Evolutionary conservation across 495 filamentous ascomycete genomes (phyloP), one percentile per base, ranked within the genome.

Genomic region (Penicillium turbatum): DNA sequence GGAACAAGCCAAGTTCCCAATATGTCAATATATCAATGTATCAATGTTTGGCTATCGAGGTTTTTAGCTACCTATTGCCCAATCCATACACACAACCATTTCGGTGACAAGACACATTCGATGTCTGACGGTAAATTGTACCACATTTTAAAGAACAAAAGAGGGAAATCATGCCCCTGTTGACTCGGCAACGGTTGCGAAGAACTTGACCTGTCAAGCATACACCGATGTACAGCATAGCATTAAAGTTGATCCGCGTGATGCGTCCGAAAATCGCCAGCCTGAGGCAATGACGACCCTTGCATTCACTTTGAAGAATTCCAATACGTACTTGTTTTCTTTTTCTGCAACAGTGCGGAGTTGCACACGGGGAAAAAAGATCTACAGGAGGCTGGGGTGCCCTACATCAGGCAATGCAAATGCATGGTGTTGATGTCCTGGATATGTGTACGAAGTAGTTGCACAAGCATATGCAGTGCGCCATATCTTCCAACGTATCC

Each of bases 311-410:
- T 51, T 51, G 48, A 42, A 32, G 19, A 42, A 26, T 42, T 17
- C 3, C 5, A 51, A n/a, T n/a, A n/a, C n/a, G n/a, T 21, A 2
- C 34, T 24, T 42, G 29, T 35, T 59, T 51, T 47, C 16, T 31
- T 47, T 38, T 29, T 30, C 45, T 51, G 37, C 57, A 46, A 48
- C 48, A 50, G 9, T 38, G 39, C 38, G 35, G 30, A 45, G 46
- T 59, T 12, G 26, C 24, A 57, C 43, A 43, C 59, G 59, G 59
- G 58, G 51, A 51, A 58, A 60, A 58, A 58, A 48, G 36, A 61
- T 54, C 35, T 48, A 61, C 55, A 19, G 50, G 55, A 54, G 54
- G 46, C 34, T 50, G 48, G 46, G 50, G 6, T 47, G 19, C 39
- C 21, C 12, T 42, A 54, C 51, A 43, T 37, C 8, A 49, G n/a